Evolutionary conservation across 192 early-diverging fungal genomes (phyloP).

Genomic region (Mortierella alpina): DNA sequence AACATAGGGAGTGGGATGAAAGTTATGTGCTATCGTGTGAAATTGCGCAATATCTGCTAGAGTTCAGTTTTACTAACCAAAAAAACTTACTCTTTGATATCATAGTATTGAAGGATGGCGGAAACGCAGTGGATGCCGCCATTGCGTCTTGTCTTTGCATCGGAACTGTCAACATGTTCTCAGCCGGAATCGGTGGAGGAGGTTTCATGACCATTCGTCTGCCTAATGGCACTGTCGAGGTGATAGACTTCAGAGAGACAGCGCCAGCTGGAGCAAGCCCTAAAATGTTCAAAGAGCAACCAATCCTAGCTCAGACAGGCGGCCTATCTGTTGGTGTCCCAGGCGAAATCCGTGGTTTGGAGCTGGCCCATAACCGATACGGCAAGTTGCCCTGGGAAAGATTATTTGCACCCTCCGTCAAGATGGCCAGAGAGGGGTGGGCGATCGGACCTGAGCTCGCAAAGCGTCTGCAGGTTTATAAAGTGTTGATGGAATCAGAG

Average conservation of each 20-base stretch:
- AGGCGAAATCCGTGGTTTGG: constrained; percentile 90
- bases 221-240: constrained; percentile 65
- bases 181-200: constrained; percentile 93
- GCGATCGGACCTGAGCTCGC: constrained; percentile 61
- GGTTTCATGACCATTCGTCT: constrained; percentile 91
- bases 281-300: constrained; percentile 86
- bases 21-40: background rate
- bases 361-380: constrained; percentile 78
- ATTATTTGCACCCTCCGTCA: constrained; percentile 82
- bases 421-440: constrained; percentile 82
- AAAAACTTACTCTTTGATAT: background rate
- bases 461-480: constrained; percentile 37
- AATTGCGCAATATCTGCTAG: constrained; percentile 9
- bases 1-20: background rate
- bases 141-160: constrained; percentile 89
- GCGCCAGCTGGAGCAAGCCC: constrained; percentile 78
- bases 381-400: constrained; percentile 87
- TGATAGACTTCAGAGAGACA: constrained; percentile 90
- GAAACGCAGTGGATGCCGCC: constrained; percentile 90
- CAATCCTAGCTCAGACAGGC: constrained; percentile 74
- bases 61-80: background rate
- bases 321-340: constrained; percentile 83
- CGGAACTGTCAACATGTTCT: constrained; percentile 89
- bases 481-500: constrained; percentile 20
- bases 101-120: constrained; percentile 81